phyloP scores from a whole-genome alignment of 2,329 filamentous ascomycete species.

The Graphium sp. region DNA sequence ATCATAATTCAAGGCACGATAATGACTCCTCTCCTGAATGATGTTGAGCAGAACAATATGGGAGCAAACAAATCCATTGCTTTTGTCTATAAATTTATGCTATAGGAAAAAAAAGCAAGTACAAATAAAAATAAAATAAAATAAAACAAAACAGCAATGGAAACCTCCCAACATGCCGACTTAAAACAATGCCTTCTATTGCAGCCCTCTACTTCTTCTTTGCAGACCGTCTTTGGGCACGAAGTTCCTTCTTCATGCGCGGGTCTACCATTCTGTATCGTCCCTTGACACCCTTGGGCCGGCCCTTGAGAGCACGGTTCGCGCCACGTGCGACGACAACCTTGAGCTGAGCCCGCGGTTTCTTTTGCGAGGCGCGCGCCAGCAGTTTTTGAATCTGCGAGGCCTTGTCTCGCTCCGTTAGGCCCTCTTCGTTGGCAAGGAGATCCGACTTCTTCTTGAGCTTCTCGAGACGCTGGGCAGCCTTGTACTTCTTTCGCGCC shows the following conservation, averaged over 20 bases:
- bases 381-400: conserved; percentile 68
- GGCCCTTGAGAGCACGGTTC: conserved; percentile 72
- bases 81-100: too few species aligned
- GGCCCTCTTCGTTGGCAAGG: conserved; percentile 71
- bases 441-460: conserved; percentile 93
- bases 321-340: conserved; percentile 75
- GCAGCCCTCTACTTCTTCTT: conserved; percentile 48
- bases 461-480: conserved; percentile 81
- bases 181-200: conserved; percentile 4
- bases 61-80: too few species aligned
- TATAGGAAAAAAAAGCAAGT: conserved; percentile 3
- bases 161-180: conserved; percentile 1
- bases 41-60: neutral
- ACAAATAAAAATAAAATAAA: conserved; percentile 5
- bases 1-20: neutral
- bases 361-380: conserved; percentile 69
- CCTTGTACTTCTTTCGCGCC: conserved; percentile 92
- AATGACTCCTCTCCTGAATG: neutral
- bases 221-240: conserved; percentile 61
- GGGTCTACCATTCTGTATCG: conserved; percentile 95
- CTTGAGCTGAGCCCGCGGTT: conserved; percentile 66
- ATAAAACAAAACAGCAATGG: conserved; percentile 6
- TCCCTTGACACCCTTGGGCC: conserved; percentile 84
- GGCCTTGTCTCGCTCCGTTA: conserved; percentile 95
- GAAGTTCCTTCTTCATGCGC: conserved; percentile 89